phyloP scores from a whole-genome alignment of 768 basidiomycete genomes.

The Goffeauzyma gilvescens region DNA sequence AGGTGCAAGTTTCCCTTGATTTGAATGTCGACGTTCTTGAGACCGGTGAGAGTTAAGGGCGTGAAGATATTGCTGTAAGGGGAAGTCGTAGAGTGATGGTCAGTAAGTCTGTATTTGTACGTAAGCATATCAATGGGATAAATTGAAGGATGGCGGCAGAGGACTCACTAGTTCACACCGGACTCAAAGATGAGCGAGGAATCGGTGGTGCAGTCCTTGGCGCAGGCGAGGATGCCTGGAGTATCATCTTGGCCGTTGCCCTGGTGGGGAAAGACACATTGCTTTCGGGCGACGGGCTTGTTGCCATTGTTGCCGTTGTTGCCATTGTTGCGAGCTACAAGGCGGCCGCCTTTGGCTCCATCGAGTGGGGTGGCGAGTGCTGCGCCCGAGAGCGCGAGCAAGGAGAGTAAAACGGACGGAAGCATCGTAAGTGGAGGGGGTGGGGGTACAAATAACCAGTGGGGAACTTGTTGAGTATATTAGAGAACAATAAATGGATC shows the following conservation, averaged over 20 bases:
- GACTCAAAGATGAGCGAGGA: slow-evolving; percentile 13
- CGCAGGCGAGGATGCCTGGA: slow-evolving; percentile 5
- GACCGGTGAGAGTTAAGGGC: slow-evolving; percentile 15
- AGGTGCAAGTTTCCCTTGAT: slow-evolving; percentile 12
- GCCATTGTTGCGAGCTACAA: too few relatives aligned
- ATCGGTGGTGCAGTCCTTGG: slow-evolving; percentile 13
- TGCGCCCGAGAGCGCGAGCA: too few relatives aligned
- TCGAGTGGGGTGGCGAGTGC: too few relatives aligned
- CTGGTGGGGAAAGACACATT: not conserved
- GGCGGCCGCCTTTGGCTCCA: too few relatives aligned
- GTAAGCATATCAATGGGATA: not conserved
- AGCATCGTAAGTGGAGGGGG: too few relatives aligned
- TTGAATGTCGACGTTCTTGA: slow-evolving; percentile 33
- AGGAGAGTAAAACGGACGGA: too few relatives aligned
- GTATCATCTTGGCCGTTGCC: slow-evolving; percentile 10
- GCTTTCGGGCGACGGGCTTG: too few relatives aligned
- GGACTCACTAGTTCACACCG: slow-evolving; percentile 19
- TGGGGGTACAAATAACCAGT: too few relatives aligned
- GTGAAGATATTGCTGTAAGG: slow-evolving; percentile 16
- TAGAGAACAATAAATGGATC: too few relatives aligned
- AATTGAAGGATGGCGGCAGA: too few relatives aligned
- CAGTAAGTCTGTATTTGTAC: not conserved
- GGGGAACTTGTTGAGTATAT: too few relatives aligned
- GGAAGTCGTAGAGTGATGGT: not conserved
- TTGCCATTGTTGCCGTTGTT: too few relatives aligned